Conservation (phyloP, 1,139 yeast species). For the Geotrichum siamense region DNA sequence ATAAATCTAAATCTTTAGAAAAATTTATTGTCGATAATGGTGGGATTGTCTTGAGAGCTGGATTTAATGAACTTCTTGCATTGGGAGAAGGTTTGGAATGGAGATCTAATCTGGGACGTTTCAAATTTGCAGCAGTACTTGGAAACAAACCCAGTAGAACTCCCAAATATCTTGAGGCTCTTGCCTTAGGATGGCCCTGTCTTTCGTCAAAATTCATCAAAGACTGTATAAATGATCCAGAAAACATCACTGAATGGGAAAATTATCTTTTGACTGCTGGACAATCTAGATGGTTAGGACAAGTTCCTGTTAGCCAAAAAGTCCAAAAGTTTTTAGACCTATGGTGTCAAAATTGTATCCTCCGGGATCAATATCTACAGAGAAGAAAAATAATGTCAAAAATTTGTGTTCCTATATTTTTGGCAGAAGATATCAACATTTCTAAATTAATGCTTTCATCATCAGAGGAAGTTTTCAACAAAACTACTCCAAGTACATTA, state of each 20-base stretch:
- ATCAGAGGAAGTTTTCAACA: background rate
- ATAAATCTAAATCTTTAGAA: background rate
- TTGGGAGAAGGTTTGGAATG: conserved; percentile 4
- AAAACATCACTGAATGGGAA: conserved; percentile 39
- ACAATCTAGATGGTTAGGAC: conserved; percentile 38
- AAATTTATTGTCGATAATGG: conserved; percentile 44
- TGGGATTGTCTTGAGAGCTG: conserved; percentile 47
- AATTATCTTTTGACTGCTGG: conserved; percentile 71
- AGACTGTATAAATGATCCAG: conserved; percentile 42
- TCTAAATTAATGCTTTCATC: conserved; percentile 6
- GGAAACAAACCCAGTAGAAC: conserved; percentile 56
- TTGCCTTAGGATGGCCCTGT: conserved; percentile 90
- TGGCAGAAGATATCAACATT: conserved; percentile 18
- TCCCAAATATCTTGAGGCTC: conserved; percentile 70
- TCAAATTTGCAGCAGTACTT: conserved; percentile 57
- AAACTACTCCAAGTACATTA: background rate
- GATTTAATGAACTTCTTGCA: conserved; percentile 36
- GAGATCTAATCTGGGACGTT: conserved; percentile 13
- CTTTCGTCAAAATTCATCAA: conserved; percentile 53
- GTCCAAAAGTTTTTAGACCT: conserved; percentile 22
- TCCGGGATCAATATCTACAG: conserved; percentile 25
- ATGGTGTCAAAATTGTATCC: conserved; percentile 22
- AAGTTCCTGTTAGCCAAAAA: conserved; percentile 23
- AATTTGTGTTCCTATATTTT: conserved; percentile 23
- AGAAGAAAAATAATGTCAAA: conserved; percentile 23